These are phyloP conservation scores for Aquilaria yunnanensis DNA, from an alignment of 345 rosid genomes.

Conservation along the genomic window DNA sequence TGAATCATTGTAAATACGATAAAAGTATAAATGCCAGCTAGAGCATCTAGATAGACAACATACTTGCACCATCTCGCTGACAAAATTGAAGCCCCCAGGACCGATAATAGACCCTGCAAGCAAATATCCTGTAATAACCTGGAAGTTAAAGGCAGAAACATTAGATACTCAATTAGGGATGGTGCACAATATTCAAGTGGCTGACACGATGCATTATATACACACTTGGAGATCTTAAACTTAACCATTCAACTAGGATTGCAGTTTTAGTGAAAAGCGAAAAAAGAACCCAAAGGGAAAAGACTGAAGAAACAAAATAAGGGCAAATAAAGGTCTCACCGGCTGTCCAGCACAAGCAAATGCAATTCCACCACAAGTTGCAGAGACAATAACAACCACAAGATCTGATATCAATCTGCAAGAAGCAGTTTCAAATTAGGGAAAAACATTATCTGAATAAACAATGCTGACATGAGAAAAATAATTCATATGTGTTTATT, in stretches of 20 bases:
- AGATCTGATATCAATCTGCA: constrained; percentile 95
- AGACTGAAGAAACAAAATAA: background rate
- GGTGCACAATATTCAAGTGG: constrained; percentile 5
- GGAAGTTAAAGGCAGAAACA: constrained; percentile 15
- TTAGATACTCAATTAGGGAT: background rate
- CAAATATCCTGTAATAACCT: constrained; percentile 95
- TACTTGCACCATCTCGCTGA: constrained; percentile 98
- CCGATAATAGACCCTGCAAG: constrained; percentile 91
- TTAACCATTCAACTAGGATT: constrained; percentile 4
- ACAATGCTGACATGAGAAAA: no score
- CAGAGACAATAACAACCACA: constrained; percentile 96
- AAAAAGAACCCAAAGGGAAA: constrained; percentile 9
- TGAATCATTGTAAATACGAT: background rate
- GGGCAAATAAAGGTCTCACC: constrained; percentile 34
- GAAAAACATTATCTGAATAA: constrained; percentile 3
- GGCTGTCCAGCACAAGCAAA: constrained; percentile 99
- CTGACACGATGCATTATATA: constrained; percentile 5
- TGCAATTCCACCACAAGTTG: constrained; percentile 98
- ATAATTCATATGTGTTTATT: background rate
- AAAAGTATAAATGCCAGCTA: constrained; percentile 8
- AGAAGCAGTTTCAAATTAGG: constrained; percentile 11
- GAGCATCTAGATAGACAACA: constrained; percentile 25
- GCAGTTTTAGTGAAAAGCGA: constrained; percentile 1
- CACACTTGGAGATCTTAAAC: background rate
- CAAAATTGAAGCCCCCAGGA: constrained; percentile 92